Evolutionary conservation across 208 protist genomes (phyloP), one percentile per base, ranked within the genome.

Genomic region (Tritrichomonas musculus): DNA sequence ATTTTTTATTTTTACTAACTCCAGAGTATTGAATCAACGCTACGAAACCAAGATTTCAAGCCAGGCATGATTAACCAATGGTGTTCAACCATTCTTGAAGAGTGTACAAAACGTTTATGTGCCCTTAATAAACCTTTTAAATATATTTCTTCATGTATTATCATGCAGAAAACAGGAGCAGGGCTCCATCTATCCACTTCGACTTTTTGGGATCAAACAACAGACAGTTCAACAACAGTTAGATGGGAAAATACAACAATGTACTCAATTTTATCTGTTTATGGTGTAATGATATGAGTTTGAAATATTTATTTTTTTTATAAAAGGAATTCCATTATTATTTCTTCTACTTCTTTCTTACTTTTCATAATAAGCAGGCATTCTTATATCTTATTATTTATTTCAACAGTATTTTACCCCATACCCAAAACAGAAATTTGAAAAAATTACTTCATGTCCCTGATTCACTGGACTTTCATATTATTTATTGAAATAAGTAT

Each of bases 101-200:
- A 92, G 11, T 64, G 50, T 25, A 64, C 57, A 50, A 92, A 92
- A 27, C 69, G 57, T 73, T 41, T 92, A 30, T 64, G 50, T 41
- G 88, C 50, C 20, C 39, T 47, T 8, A 97, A 97, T 93, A 98
- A 97, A 93, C 97, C 97, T 13, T 98, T 97, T 95, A 98, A 98
- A 94, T 98, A 97, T 82, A 94, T 98, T 39, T 97, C 98, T 36
- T 97, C 96, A 64, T 97, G 96, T 92, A 95, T 97, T 20, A 95
- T 98, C 17, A 97, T 97, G 96, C 97, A 98, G 95, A 96, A 96
- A 20, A 97, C 96, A 30, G 97, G 97, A 0, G 97, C 97, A 4
- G 96, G 97, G 9, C 93, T 98, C 44, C 96, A 97, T 39, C 96
- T 95, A 39, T 96, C 97, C 2, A 97, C 97, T 92, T 97, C 96